These are phyloP conservation scores for Aphanocladium album DNA, from an alignment of 2,329 filamentous ascomycete genomes.

Conservation along the genomic window DNA sequence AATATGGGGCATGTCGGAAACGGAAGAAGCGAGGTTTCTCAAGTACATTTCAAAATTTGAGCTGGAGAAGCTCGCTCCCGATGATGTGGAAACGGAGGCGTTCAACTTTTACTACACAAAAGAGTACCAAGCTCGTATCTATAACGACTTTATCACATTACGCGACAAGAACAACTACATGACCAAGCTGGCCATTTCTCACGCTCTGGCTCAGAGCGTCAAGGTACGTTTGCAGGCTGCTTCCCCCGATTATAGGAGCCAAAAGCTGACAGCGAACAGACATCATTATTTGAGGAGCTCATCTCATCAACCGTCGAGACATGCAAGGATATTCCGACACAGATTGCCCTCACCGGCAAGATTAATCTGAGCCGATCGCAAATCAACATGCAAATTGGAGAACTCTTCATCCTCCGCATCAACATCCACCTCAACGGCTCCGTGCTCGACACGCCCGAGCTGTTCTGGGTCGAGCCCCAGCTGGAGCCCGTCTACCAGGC, in stretches of 20 bases:
- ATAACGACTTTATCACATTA: constrained; percentile 97
- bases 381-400: constrained; percentile 99
- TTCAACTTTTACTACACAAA: constrained; percentile 99
- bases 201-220: constrained; percentile 91
- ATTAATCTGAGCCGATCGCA: constrained; percentile 82
- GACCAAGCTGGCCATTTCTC: constrained; percentile 94
- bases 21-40: constrained; percentile 83
- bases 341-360: constrained; percentile 88
- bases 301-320: constrained; percentile 90
- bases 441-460: constrained; percentile 90
- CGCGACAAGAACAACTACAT: constrained; percentile 95
- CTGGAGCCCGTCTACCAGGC: constrained; percentile 95
- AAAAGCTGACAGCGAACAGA: constrained; percentile 41
- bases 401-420: constrained; percentile 95
- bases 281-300: constrained; percentile 91
- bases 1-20: constrained; percentile 95
- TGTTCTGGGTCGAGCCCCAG: constrained; percentile 98
- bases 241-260: neutral
- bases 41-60: constrained; percentile 95
- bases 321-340: constrained; percentile 86
- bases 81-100: constrained; percentile 90
- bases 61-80: constrained; percentile 77
- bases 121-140: constrained; percentile 96
- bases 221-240: constrained; percentile 51
- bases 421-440: constrained; percentile 97